phyloP scores from a whole-genome alignment of 2,329 filamentous ascomycete species.

The Aspergillus quadrilineatus region DNA sequence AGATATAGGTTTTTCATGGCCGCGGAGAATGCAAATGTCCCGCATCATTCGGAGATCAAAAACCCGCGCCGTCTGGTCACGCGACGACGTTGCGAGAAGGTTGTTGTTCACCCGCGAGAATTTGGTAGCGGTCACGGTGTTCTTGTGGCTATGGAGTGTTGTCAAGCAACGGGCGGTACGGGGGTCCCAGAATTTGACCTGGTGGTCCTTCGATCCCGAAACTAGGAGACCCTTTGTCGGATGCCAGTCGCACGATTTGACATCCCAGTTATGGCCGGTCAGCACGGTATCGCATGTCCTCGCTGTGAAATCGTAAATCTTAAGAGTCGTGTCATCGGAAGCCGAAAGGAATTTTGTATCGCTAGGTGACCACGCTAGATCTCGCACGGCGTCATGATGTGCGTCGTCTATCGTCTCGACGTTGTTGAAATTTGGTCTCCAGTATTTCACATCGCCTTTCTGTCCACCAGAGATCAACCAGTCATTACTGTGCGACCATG shows the following conservation, averaged over 20 bases:
- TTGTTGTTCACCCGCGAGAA: conserved; percentile 85
- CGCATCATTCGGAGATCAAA: conserved; percentile 99
- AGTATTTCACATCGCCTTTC: conserved; percentile 94
- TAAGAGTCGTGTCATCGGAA: conserved; percentile 87
- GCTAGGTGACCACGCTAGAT: conserved; percentile 88
- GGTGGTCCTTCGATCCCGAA: conserved; percentile 94
- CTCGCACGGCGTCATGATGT: conserved; percentile 84
- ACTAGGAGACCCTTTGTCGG: conserved; percentile 90
- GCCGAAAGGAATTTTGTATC: conserved; percentile 96
- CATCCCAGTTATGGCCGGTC: conserved; percentile 96
- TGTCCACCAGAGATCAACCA: conserved; percentile 97
- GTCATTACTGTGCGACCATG: conserved; percentile 91
- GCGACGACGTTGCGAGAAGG: conserved; percentile 85
- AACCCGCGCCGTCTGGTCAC: conserved; percentile 88
- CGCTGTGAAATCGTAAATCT: conserved; percentile 93
- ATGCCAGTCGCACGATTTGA: conserved; percentile 97
- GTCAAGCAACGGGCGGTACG: conserved; percentile 84
- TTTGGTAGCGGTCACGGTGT: conserved; percentile 87
- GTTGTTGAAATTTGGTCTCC: conserved; percentile 99
- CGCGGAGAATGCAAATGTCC: conserved; percentile 87
- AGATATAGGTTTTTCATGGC: conserved; percentile 94
- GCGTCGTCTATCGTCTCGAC: conserved; percentile 85
- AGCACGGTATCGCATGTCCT: conserved; percentile 80
- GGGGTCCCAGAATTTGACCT: conserved; percentile 98
- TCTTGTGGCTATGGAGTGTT: conserved; percentile 94